A percentile compares a stretch with the other conserved stretches of the same genome.
Conservation (phyloP, 2,329 filamentous ascomycete genomes). For the Fusarium sublunatum region DNA sequence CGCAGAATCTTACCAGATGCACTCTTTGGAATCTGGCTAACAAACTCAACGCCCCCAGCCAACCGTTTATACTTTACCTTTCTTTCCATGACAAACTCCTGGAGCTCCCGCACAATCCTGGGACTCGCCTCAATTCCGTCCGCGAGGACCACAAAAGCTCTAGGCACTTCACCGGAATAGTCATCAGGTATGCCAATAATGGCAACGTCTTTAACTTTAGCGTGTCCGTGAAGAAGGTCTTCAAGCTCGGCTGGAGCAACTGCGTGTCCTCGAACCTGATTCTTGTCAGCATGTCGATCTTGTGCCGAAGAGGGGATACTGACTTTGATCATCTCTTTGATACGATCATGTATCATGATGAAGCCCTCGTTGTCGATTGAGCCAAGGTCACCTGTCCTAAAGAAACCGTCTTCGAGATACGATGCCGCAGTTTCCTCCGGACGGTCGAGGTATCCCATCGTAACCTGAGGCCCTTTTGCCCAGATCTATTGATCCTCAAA, state of each 20-base stretch:
- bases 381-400: slow-evolving; percentile 11
- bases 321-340: slow-evolving; percentile 28
- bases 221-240: neutral
- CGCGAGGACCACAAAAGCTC: slow-evolving; percentile 7
- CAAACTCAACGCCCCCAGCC: slow-evolving; percentile 13
- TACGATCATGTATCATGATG: neutral
- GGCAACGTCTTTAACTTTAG: neutral
- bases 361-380: slow-evolving; percentile 1
- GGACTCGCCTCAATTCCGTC: fast-evolving
- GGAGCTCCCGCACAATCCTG: neutral
- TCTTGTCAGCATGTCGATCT: too few species aligned
- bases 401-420: neutral
- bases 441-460: slow-evolving; percentile 11
- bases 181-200: neutral
- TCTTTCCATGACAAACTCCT: neutral
- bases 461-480: slow-evolving; percentile 2
- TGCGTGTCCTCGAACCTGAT: too few species aligned
- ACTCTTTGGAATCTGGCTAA: slow-evolving; percentile 10
- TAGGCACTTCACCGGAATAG: neutral
- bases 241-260: slow-evolving; percentile 20
- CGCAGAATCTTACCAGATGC: neutral
- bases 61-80: slow-evolving; percentile 12
- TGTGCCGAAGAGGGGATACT: too few species aligned
- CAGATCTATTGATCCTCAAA: too few species aligned
- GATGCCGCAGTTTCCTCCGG: neutral